Percentiles rank a stretch among this genome's conserved stretches.
Conservation (phyloP, 2,329 filamentous ascomycete genomes). For the Colletotrichum sp. region DNA sequence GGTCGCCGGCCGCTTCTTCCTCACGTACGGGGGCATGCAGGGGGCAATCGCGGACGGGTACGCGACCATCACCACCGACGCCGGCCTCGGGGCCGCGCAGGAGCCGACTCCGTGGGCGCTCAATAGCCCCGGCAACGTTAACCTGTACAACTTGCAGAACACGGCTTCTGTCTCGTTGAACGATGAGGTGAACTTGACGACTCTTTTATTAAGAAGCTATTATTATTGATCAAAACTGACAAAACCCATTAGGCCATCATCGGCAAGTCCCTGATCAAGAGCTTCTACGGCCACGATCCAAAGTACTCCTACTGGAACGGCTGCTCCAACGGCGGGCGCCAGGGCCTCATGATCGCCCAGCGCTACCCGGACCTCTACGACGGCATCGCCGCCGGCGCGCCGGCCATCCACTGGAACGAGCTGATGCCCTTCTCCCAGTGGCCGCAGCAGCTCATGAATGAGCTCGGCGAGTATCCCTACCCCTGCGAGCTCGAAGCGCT, state of each 20-base stretch:
- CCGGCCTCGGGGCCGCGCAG: slow-evolving; percentile 3
- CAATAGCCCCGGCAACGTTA: slow-evolving; percentile 10
- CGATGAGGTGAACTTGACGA: slow-evolving; percentile 45
- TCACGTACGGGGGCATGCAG: slow-evolving; percentile 21
- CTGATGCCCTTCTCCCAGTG: neutral
- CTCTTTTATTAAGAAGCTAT: too few relatives aligned
- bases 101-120: slow-evolving; percentile 22
- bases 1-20: slow-evolving; percentile 23
- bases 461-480: neutral
- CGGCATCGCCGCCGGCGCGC: slow-evolving; percentile 35
- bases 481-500: slow-evolving; percentile 33
- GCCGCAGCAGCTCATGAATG: slow-evolving; percentile 3
- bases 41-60: slow-evolving; percentile 25
- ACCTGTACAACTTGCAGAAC: slow-evolving; percentile 32
- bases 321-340: slow-evolving; percentile 56
- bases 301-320: slow-evolving; percentile 53
- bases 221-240: too few relatives aligned
- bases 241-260: slow-evolving; percentile 35
- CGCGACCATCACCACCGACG: slow-evolving; percentile 25
- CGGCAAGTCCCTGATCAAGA: slow-evolving; percentile 50
- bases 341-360: slow-evolving; percentile 52
- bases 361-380: slow-evolving; percentile 53
- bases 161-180: slow-evolving; percentile 31
- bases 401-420: slow-evolving; percentile 26
- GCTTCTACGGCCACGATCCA: slow-evolving; percentile 45